Conservation (phyloP, 257 asterid species). For the Haberlea rhodopensis region DNA sequence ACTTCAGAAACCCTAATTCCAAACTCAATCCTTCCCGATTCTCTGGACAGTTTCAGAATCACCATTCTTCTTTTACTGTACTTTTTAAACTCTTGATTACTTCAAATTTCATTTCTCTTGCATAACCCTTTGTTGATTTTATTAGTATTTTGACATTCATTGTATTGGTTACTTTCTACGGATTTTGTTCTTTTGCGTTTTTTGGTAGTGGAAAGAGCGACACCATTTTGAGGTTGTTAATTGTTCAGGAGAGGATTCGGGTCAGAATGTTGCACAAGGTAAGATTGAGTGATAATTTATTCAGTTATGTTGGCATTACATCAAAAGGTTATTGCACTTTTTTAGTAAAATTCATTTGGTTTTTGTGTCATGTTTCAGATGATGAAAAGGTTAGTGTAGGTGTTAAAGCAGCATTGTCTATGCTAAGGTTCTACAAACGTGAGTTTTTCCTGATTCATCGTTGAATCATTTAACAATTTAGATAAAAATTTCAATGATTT, state of each 20-base stretch:
- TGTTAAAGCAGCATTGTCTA: constrained; percentile 67
- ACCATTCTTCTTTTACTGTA: constrained; percentile 22
- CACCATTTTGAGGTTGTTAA: constrained; percentile 29
- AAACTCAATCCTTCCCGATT: constrained; percentile 27
- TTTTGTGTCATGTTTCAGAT: constrained; percentile 39
- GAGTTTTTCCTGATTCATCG: constrained; percentile 23
- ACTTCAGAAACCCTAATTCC: constrained; percentile 35
- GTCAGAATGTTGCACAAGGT: constrained; percentile 36
- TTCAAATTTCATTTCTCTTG: neutral
- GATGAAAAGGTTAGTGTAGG: constrained; percentile 59
- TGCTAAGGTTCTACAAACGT: constrained; percentile 85
- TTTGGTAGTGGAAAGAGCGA: constrained; percentile 33
- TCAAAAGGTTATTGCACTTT: neutral
- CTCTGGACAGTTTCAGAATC: constrained; percentile 18
- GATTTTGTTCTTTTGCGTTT: neutral
- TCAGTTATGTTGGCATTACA: neutral
- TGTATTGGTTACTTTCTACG: neutral
- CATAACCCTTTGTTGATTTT: neutral
- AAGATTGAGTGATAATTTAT: neutral
- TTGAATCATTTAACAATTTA: neutral
- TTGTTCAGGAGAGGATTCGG: constrained; percentile 40
- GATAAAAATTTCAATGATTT: neutral
- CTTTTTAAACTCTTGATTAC: neutral
- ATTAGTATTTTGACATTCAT: neutral
- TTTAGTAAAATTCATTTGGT: neutral